These are phyloP conservation scores for Neonectria faginata DNA, from an alignment of 2,329 filamentous ascomycete species.

Conservation along the genomic window DNA sequence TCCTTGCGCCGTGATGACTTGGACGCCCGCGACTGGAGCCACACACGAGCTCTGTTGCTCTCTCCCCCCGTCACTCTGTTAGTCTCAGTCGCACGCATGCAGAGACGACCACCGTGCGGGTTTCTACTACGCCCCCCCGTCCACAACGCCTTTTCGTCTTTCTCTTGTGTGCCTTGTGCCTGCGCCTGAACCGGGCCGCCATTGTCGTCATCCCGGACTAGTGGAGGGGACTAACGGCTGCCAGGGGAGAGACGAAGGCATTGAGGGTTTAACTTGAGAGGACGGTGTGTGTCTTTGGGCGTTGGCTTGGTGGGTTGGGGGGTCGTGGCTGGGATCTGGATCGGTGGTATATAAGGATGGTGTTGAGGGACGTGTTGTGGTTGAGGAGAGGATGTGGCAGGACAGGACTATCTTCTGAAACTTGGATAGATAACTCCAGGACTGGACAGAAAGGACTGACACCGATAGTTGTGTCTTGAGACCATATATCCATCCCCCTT, in stretches of 20 bases:
- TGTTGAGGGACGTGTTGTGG: conserved; percentile 7
- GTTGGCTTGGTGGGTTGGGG: conserved; percentile 9
- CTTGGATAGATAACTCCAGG: not conserved
- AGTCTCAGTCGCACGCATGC: conserved; percentile 15
- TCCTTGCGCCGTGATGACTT: conserved; percentile 27
- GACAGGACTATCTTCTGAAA: not conserved
- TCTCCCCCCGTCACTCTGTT: not conserved
- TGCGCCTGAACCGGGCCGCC: conserved; percentile 12
- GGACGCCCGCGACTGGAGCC: conserved; percentile 35
- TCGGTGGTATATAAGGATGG: conserved; percentile 19
- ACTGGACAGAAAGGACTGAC: not conserved
- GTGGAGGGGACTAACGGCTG: conserved; percentile 3
- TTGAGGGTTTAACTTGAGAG: conserved; percentile 24
- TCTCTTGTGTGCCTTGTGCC: not conserved
- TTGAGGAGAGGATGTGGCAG: not conserved
- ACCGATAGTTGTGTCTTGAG: not conserved
- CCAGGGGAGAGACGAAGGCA: conserved; percentile 8
- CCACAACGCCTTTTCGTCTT: not conserved
- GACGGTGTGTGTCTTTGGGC: conserved; percentile 18
- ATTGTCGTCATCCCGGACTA: not conserved
- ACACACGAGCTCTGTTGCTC: conserved; percentile 12
- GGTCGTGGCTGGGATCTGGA: conserved; percentile 8
- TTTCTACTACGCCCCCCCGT: not conserved
- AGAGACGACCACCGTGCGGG: conserved; percentile 1
- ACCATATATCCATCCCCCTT: not conserved